phyloP scores from a whole-genome alignment of 2,329 filamentous ascomycete genomes.

The Trichoderma polysporum region DNA sequence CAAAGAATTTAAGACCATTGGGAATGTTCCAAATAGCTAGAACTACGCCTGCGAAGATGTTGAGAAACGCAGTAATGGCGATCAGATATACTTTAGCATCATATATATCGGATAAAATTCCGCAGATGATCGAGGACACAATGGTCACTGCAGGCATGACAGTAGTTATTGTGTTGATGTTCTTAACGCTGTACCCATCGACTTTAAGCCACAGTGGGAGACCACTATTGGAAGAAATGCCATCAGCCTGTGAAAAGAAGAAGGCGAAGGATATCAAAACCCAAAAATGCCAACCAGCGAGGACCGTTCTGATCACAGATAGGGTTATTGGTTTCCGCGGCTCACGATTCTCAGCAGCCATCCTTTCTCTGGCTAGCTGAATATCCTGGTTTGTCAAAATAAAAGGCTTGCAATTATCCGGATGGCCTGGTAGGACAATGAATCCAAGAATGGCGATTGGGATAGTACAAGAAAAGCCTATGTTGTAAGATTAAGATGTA shows the following conservation, averaged over 20 bases:
- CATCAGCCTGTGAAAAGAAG: conserved; percentile 35
- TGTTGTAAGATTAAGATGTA: background rate
- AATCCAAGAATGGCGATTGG: conserved; percentile 35
- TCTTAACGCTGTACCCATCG: conserved; percentile 34
- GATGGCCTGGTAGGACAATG: conserved; percentile 35
- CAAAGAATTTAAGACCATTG: conserved; percentile 36
- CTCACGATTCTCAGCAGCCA: conserved; percentile 32
- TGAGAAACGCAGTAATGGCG: conserved; percentile 25
- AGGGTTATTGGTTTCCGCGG: conserved; percentile 31
- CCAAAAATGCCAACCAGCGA: conserved; percentile 34
- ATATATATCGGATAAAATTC: conserved; percentile 55
- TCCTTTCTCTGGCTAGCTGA: conserved; percentile 32
- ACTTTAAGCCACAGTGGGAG: conserved; percentile 36
- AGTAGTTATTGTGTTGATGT: conserved; percentile 53
- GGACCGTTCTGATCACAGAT: conserved; percentile 28
- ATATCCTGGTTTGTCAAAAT: conserved; percentile 32
- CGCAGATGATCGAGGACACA: conserved; percentile 52
- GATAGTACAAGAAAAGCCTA: conserved; percentile 36
- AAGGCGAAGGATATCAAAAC: conserved; percentile 29
- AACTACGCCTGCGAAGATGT: conserved; percentile 30
- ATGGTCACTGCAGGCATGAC: conserved; percentile 39
- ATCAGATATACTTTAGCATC: conserved; percentile 40
- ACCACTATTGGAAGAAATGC: conserved; percentile 36
- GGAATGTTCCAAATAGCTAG: conserved; percentile 38
- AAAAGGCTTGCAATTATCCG: conserved; percentile 29